Conservation (phyloP, 306 rosid genomes). For the Acacia acuminata region DNA sequence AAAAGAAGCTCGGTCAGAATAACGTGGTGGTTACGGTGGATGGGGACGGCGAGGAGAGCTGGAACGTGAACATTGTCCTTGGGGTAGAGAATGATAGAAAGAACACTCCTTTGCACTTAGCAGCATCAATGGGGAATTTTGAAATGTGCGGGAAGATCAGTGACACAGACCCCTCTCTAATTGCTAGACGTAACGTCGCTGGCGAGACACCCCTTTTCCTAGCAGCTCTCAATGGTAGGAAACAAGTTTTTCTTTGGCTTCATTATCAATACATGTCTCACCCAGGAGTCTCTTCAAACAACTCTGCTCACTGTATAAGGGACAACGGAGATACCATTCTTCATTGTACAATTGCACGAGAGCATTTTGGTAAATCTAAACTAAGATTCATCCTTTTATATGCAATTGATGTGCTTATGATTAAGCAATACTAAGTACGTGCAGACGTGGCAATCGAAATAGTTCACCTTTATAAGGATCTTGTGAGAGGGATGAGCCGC, state of each 20-base stretch:
- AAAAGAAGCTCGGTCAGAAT: neutral
- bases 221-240: constrained; percentile 52
- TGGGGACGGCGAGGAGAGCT: constrained; percentile 9
- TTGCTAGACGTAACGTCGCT: neutral
- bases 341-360: constrained; percentile 46
- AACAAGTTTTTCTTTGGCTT: constrained; percentile 43
- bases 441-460: constrained; percentile 66
- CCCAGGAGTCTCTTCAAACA: no score
- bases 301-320: constrained; percentile 32
- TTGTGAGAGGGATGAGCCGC: constrained; percentile 1
- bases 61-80: constrained; percentile 35
- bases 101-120: neutral
- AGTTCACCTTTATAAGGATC: constrained; percentile 33
- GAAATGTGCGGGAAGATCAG: neutral
- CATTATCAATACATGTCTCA: neutral
- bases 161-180: neutral
- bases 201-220: constrained; percentile 58
- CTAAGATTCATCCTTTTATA: neutral
- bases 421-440: neutral
- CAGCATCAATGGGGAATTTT: neutral
- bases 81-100: constrained; percentile 37
- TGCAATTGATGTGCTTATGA: neutral
- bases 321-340: constrained; percentile 48
- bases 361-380: constrained; percentile 36
- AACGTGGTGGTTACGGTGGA: neutral